A percentile compares a stretch with the other conserved stretches of the same genome.
These are phyloP conservation scores for Gossypium thurberi DNA, from an alignment of 345 rosid genomes.

Conservation along the genomic window DNA sequence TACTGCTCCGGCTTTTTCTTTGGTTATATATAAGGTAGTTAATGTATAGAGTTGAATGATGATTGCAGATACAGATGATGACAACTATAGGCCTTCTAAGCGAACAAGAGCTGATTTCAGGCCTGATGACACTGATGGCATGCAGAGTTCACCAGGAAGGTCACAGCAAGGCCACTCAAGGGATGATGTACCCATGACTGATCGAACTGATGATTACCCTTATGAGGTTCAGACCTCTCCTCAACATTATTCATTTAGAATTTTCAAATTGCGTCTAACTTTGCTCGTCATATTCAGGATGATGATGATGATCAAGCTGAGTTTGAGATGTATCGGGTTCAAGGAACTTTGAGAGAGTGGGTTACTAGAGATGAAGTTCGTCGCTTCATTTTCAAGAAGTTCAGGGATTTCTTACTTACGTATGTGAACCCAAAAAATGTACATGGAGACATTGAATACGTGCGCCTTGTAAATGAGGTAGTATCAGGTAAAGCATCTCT, in stretches of 20 bases:
- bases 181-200: slow-evolving; percentile 89
- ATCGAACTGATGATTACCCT: slow-evolving; percentile 73
- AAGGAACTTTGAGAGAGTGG: slow-evolving; percentile 94
- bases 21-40: background rate
- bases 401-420: slow-evolving; percentile 75
- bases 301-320: slow-evolving; percentile 76
- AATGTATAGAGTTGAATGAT: background rate
- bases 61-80: slow-evolving; percentile 70
- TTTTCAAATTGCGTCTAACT: background rate
- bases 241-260: background rate
- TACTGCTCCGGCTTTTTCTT: background rate
- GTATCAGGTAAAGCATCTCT: slow-evolving; percentile 54
- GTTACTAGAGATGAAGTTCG: slow-evolving; percentile 96
- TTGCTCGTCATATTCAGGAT: slow-evolving; percentile 34
- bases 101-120: slow-evolving; percentile 67
- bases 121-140: slow-evolving; percentile 64
- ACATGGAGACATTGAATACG: slow-evolving; percentile 64
- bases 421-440: slow-evolving; percentile 66
- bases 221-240: slow-evolving; percentile 40
- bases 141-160: slow-evolving; percentile 72
- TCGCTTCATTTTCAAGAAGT: slow-evolving; percentile 84
- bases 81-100: slow-evolving; percentile 74
- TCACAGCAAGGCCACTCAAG: slow-evolving; percentile 53
- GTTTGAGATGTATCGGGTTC: slow-evolving; percentile 89
- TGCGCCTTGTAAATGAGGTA: slow-evolving; percentile 79